Percentiles rank a stretch among this genome's conserved stretches.
These are phyloP conservation scores for Colletotrichum lindemuthianum DNA, from an alignment of 2,329 filamentous ascomycete genomes.

Conservation along the genomic window DNA sequence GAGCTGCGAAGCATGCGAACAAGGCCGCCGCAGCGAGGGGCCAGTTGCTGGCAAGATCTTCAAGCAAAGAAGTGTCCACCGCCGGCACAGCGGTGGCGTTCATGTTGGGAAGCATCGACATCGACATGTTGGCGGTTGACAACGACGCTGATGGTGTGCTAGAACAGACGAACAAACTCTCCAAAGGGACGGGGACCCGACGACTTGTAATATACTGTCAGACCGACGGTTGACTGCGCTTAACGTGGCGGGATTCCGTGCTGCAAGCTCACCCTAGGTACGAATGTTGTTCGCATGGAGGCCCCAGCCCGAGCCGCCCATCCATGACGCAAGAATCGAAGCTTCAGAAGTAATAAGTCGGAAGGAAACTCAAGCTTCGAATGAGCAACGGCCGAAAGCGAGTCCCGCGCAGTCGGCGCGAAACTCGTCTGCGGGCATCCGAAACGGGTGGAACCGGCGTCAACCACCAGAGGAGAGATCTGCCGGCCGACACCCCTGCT, in stretches of 20 bases:
- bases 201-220: slow-evolving; percentile 15
- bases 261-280: too few relatives aligned
- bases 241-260: too few relatives aligned
- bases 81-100: slow-evolving; percentile 6
- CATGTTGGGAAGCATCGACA: slow-evolving; percentile 17
- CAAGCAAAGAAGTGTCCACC: slow-evolving; percentile 12
- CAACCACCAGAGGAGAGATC: slow-evolving; percentile 3
- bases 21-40: slow-evolving; percentile 15
- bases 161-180: background rate
- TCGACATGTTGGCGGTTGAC: slow-evolving; percentile 5
- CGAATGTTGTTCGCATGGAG: slow-evolving; percentile 7
- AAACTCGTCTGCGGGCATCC: slow-evolving; percentile 15
- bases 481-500: background rate
- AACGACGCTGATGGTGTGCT: background rate
- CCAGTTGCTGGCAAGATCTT: slow-evolving; percentile 14
- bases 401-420: background rate
- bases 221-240: background rate
- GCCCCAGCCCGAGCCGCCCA: background rate
- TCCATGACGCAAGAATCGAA: background rate
- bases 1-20: slow-evolving; percentile 7
- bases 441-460: slow-evolving; percentile 21
- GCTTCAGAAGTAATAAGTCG: too few relatives aligned
- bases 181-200: background rate
- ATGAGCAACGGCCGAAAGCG: too few relatives aligned
- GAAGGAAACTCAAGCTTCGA: too few relatives aligned